Percentiles rank a stretch among this genome's conserved stretches.
These are phyloP conservation scores for Boletus pseudopeckii DNA, from an alignment of 768 basidiomycete genomes.

Conservation along the genomic window DNA sequence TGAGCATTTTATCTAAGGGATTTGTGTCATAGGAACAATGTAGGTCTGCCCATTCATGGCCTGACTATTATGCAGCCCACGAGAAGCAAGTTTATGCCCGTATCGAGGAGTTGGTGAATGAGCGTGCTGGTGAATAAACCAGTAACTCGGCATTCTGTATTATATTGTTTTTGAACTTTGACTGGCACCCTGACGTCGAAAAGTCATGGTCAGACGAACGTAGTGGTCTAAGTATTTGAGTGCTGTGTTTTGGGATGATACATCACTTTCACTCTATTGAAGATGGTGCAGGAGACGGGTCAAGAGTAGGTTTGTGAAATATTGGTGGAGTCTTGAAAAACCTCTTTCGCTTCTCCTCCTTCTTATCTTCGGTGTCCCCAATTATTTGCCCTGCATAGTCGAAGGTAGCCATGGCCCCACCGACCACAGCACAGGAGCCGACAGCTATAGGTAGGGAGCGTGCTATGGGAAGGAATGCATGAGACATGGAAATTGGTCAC, in stretches of 20 bases:
- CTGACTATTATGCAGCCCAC: slow-evolving; percentile 48
- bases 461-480: slow-evolving; percentile 41
- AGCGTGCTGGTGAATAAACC: slow-evolving; percentile 10
- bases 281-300: slow-evolving; percentile 14
- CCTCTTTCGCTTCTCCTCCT: slow-evolving; percentile 67
- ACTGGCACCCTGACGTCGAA: background rate
- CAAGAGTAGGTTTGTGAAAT: slow-evolving; percentile 27
- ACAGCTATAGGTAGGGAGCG: slow-evolving; percentile 82
- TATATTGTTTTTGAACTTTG: slow-evolving; percentile 4
- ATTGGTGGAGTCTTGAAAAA: slow-evolving; percentile 78
- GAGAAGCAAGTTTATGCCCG: slow-evolving; percentile 40
- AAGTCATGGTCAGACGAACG: background rate
- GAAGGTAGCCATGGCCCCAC: slow-evolving; percentile 75
- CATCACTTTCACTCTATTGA: slow-evolving; percentile 17
- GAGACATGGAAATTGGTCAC: slow-evolving; percentile 6
- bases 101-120: slow-evolving; percentile 34
- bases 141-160: background rate
- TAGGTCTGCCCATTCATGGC: slow-evolving; percentile 44
- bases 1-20: background rate
- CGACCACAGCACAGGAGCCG: slow-evolving; percentile 74
- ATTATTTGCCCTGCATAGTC: slow-evolving; percentile 70
- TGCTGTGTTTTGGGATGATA: slow-evolving; percentile 7
- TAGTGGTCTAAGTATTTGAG: slow-evolving; percentile 13
- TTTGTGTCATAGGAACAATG: slow-evolving; percentile 34
- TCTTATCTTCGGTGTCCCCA: slow-evolving; percentile 42